Base-by-base conservation (phyloP, 176 grass and related monocot genomes). In the Avena sativa region DNA sequence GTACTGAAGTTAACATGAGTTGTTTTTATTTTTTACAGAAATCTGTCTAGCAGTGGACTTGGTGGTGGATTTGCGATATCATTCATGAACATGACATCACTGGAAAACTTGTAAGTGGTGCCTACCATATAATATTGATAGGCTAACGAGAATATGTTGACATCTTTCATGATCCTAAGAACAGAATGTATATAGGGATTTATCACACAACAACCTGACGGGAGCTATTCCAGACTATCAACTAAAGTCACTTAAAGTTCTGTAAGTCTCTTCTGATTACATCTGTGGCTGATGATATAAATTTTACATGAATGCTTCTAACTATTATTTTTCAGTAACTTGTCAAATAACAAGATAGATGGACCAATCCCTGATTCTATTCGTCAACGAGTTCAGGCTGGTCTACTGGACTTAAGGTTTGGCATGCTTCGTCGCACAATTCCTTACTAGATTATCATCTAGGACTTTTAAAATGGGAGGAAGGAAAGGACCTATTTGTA, bases 141-240 rank as follows among this genome's bases (percentile, higher is more conserved):
- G 36, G 8, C 38, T 48, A 61, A 20, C 13, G n/a, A 62, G 8
- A 84, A 32, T 49, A 48, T 2, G 5, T 32, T 16, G 30, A 17
- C 13, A 17, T 58, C 8, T 12, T 30, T 74, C 9, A 15, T n/a
- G 12, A 74, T 5, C n/a, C 20, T 75, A 32, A 46, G 12, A 23
- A 60, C 20, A 5, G 20, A 74, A 84, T 0, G 26, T 60, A 57
- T 84, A 11, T n/a, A 91, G 89, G 84, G 71, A 90, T 86, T 79
- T 90, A 25, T 90, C 84, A 25, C 21, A 85, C 15, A 90, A 90
- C 71, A 90, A 83, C 38, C 82, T 90, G 74, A 78, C 69, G 9
- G 89, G 89, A 59, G 8, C 34, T 26, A 62, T 90, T 19, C 88
- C 89, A 59, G 84, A 73, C 47, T 76, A 71, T 36, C 65, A 71